Evolutionary conservation across 2,329 filamentous ascomycete genomes (phyloP).

Genomic region (Fonsecaea pedrosoi): DNA sequence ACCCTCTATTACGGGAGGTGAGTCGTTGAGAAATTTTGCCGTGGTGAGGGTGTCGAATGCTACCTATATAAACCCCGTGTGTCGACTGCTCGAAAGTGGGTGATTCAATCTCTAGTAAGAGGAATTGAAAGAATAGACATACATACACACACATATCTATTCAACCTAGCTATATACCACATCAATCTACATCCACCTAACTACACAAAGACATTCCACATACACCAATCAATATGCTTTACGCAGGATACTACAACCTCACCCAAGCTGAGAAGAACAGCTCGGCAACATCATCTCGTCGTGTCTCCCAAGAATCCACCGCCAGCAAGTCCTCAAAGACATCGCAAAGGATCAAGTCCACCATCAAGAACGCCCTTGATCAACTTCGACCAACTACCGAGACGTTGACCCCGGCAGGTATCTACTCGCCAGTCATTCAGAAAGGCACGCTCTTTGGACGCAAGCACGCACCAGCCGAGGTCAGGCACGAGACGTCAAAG

Average conservation of each 20-base stretch:
- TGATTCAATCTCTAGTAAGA: slow-evolving; percentile 15
- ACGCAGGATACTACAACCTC: slow-evolving; percentile 38
- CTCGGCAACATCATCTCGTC: slow-evolving; percentile 27
- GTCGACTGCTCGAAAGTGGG: background rate
- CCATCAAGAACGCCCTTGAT: slow-evolving; percentile 33
- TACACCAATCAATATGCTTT: slow-evolving; percentile 33
- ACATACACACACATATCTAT: background rate
- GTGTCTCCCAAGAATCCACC: slow-evolving; percentile 26
- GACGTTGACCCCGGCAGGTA: slow-evolving; percentile 29
- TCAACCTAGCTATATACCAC: slow-evolving; percentile 2
- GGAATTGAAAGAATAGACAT: slow-evolving; percentile 14
- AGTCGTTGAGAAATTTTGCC: slow-evolving; percentile 15
- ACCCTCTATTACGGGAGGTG: background rate
- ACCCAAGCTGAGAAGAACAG: slow-evolving; percentile 27
- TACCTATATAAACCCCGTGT: slow-evolving; percentile 32
- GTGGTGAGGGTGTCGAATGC: background rate
- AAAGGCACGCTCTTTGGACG: slow-evolving; percentile 29
- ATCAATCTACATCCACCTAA: slow-evolving; percentile 16
- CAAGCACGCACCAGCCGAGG: slow-evolving; percentile 14
- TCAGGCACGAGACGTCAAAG: slow-evolving; percentile 19
- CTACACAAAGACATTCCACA: slow-evolving; percentile 8
- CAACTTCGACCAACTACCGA: slow-evolving; percentile 34
- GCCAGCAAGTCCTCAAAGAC: slow-evolving; percentile 21
- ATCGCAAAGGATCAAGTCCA: slow-evolving; percentile 29
- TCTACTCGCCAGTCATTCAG: slow-evolving; percentile 37